Conservation (phyloP, 257 asterid genomes). For the Parsonsia alboflavescens region DNA sequence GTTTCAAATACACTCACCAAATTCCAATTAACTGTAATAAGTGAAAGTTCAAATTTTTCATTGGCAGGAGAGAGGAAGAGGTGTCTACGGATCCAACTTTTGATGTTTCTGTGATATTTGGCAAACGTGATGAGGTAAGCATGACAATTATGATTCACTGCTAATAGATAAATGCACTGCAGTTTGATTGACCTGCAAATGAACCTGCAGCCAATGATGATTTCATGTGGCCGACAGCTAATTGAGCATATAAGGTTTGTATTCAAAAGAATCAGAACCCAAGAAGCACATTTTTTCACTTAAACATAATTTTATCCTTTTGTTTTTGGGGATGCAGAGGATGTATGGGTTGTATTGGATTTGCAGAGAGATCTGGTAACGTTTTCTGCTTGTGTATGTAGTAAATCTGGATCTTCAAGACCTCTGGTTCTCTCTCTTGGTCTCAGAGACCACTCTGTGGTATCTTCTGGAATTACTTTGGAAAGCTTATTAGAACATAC, state of each 20-base stretch:
- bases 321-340: too few species aligned
- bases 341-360: too few species aligned
- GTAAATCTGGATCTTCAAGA: constrained; percentile 64
- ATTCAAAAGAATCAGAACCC: background rate
- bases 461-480: background rate
- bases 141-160: background rate
- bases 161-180: background rate
- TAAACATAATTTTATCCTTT: too few species aligned
- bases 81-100: constrained; percentile 66
- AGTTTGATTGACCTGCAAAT: constrained; percentile 17
- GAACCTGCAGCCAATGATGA: constrained; percentile 70
- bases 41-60: background rate
- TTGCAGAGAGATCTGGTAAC: background rate
- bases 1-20: background rate
- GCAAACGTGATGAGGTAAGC: constrained; percentile 83
- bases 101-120: constrained; percentile 63
- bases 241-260: constrained; percentile 79
- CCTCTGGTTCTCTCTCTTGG: constrained; percentile 81
- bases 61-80: constrained; percentile 85
- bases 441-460: constrained; percentile 77
- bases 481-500: background rate
- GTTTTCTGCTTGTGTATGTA: constrained; percentile 28
- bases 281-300: constrained; percentile 1
- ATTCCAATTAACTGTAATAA: background rate
- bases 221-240: constrained; percentile 81